Evolutionary conservation across 1,284 basidiomycete species (phyloP).

Genomic region (Pulveroboletus ridleyi): DNA sequence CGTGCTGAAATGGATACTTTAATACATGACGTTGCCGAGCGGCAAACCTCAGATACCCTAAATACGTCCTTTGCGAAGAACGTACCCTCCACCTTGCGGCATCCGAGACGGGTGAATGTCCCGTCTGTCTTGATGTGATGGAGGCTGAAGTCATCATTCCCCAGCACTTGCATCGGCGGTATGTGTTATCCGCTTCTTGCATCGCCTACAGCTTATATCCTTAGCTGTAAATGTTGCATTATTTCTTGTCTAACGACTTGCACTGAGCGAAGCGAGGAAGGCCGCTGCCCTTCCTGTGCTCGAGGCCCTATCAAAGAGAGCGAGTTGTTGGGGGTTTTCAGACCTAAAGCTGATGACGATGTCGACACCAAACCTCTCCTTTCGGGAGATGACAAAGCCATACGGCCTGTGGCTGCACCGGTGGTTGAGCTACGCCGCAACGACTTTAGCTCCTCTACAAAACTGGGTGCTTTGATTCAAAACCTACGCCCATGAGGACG

Average conservation of each 20-base stretch:
- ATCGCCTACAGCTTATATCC: constrained; percentile 9
- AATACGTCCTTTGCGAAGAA: constrained; percentile 65
- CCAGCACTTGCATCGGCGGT: constrained; percentile 79
- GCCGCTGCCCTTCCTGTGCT: constrained; percentile 77
- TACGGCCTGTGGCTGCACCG: constrained; percentile 39
- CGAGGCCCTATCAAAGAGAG: constrained; percentile 71
- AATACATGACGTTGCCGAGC: constrained; percentile 65
- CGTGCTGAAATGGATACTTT: constrained; percentile 68
- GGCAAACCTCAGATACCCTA: constrained; percentile 37
- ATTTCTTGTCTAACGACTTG: constrained; percentile 70
- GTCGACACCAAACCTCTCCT: background rate
- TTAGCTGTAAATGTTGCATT: constrained; percentile 87
- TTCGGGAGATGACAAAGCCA: constrained; percentile 11
- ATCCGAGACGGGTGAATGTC: constrained; percentile 70
- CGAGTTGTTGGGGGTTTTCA: constrained; percentile 72
- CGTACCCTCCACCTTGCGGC: constrained; percentile 59
- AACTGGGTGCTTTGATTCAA: constrained; percentile 76
- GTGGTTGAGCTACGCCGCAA: constrained; percentile 73
- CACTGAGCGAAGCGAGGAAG: constrained; percentile 69
- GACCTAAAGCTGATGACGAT: constrained; percentile 38
- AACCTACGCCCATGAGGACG: constrained; percentile 62
- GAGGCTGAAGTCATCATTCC: constrained; percentile 77
- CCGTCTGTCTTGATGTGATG: constrained; percentile 83
- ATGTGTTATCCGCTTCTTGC: constrained; percentile 25
- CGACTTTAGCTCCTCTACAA: constrained; percentile 89